Percentiles rank a stretch among this genome's conserved stretches.
phyloP scores from a whole-genome alignment of 2,329 filamentous ascomycete species.

The Aureobasidium sp. region DNA sequence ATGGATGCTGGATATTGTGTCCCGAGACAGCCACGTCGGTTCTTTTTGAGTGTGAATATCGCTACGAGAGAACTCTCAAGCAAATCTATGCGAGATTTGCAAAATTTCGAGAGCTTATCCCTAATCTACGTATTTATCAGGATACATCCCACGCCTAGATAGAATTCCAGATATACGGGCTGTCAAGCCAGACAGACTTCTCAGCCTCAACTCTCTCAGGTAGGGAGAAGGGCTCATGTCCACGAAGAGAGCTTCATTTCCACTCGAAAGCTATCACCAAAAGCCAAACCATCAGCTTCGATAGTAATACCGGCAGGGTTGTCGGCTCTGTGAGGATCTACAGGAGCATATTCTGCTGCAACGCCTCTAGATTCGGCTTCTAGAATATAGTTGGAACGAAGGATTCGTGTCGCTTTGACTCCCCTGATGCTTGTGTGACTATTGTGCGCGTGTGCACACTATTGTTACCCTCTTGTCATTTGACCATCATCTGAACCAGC shows the following conservation, averaged over 20 bases:
- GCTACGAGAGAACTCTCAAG: neutral
- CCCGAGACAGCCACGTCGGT: neutral
- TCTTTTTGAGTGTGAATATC: neutral
- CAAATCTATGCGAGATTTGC: neutral
- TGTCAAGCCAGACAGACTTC: neutral
- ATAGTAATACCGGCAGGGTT: constrained; percentile 7
- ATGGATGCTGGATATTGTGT: neutral
- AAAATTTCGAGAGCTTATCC: neutral
- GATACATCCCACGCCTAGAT: neutral
- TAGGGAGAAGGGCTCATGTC: neutral
- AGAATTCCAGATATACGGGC: neutral
- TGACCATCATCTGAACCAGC: neutral
- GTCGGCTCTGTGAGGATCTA: neutral
- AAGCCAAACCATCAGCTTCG: neutral
- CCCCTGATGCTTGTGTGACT: neutral
- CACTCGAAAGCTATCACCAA: neutral
- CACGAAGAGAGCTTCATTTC: constrained; percentile 10
- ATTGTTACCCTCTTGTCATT: neutral
- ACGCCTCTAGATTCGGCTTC: neutral
- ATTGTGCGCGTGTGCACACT: neutral
- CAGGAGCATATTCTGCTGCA: neutral
- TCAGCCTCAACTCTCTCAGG: neutral
- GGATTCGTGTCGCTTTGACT: constrained; percentile 4
- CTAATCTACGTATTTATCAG: neutral
- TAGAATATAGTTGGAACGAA: constrained; percentile 9